Percentiles rank a stretch among this genome's conserved stretches.
Conservation (phyloP, 768 basidiomycete species). For the Phanerochaete carnosa region DNA sequence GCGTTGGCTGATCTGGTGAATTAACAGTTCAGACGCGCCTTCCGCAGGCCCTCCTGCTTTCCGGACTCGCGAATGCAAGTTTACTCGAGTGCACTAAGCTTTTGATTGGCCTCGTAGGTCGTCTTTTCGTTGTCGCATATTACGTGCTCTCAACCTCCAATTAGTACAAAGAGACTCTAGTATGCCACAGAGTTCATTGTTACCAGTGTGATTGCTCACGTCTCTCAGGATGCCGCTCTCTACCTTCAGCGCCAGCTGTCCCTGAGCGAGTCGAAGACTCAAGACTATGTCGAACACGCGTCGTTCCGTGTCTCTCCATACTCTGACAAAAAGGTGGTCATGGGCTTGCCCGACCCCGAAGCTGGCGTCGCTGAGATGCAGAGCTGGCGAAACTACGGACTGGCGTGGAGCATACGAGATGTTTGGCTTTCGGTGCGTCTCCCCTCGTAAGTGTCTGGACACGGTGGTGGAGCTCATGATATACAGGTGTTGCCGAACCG, state of each 20-base stretch:
- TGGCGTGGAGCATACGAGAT: conserved; percentile 38
- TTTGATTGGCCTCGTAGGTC: conserved; percentile 32
- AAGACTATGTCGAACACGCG: conserved; percentile 47
- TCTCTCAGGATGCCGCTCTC: conserved; percentile 38
- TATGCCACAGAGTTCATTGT: conserved; percentile 13
- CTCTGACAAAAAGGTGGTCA: conserved; percentile 33
- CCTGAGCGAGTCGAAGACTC: conserved; percentile 36
- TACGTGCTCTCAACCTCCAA: neutral
- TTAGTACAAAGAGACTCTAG: conserved; percentile 41
- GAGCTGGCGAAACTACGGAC: conserved; percentile 39
- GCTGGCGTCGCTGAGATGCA: conserved; percentile 28
- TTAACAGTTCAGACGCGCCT: conserved; percentile 40
- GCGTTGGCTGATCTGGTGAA: neutral
- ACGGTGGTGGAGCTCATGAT: neutral
- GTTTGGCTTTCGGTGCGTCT: conserved; percentile 34
- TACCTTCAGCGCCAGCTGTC: conserved; percentile 42
- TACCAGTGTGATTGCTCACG: neutral
- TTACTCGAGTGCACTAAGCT: conserved; percentile 35
- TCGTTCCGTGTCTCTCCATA: conserved; percentile 35
- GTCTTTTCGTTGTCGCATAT: neutral
- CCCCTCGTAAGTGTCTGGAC: neutral
- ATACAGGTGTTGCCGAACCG: conserved; percentile 41
- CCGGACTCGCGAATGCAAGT: conserved; percentile 32
- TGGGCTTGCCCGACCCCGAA: conserved; percentile 41
- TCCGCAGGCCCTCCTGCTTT: conserved; percentile 37